A percentile compares a stretch with the other conserved stretches of the same genome.
phyloP scores from a whole-genome alignment of 768 basidiomycete genomes.

The Boletus rufocinnamomeus region DNA sequence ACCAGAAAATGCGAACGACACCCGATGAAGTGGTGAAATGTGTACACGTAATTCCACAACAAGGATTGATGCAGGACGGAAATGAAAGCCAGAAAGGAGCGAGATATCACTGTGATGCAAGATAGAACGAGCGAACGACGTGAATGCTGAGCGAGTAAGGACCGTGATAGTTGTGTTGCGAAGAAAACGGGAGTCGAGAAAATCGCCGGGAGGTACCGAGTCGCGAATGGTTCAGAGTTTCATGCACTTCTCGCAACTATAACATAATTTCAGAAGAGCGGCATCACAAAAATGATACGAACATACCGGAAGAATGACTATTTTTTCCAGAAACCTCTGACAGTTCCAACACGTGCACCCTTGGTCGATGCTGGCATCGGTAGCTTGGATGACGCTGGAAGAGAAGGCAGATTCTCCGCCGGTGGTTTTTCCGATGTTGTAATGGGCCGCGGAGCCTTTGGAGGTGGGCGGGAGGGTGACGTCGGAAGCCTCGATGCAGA shows the following conservation, averaged over 20 bases:
- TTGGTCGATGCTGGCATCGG: slow-evolving; percentile 31
- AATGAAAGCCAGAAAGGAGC: slow-evolving; percentile 20
- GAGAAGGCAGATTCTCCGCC: slow-evolving; percentile 1
- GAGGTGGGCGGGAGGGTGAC: slow-evolving; percentile 16
- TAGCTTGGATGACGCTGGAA: slow-evolving; percentile 16
- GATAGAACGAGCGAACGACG: slow-evolving; percentile 8
- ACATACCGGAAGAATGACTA: slow-evolving; percentile 21
- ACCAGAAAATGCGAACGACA: slow-evolving; percentile 14
- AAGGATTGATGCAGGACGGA: slow-evolving; percentile 22
- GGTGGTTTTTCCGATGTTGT: slow-evolving; percentile 8
- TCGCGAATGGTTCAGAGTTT: slow-evolving; percentile 11
- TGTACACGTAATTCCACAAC: slow-evolving; percentile 39
- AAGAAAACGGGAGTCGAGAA: neutral
- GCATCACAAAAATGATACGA: neutral
- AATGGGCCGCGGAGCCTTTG: slow-evolving; percentile 13
- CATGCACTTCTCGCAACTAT: slow-evolving; percentile 4
- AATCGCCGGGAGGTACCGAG: neutral
- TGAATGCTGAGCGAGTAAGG: slow-evolving; percentile 17
- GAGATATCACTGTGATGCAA: slow-evolving; percentile 6
- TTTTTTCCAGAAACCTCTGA: slow-evolving; percentile 36
- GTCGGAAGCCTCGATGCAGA: slow-evolving; percentile 26
- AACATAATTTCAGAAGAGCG: neutral
- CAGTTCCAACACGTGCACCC: slow-evolving; percentile 25
- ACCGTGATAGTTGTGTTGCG: slow-evolving; percentile 9
- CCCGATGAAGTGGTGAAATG: slow-evolving; percentile 20